Conservation (phyloP, 2,329 filamentous ascomycete genomes). For the Triangularia verruculosa region DNA sequence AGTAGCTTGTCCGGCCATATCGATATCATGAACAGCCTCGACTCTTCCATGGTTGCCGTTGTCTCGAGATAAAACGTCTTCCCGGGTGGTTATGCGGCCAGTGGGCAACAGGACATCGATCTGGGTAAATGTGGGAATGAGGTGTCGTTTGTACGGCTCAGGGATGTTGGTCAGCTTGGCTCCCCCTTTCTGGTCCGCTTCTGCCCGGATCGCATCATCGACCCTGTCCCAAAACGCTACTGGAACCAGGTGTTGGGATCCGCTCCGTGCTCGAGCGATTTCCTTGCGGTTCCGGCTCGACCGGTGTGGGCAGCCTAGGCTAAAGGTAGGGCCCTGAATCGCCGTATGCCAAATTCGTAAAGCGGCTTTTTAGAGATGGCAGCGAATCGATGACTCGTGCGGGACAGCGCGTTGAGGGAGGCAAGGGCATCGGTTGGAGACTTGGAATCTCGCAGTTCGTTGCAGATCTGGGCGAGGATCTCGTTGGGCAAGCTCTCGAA, state of each 20-base stretch:
- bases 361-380: constrained; percentile 18
- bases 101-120: constrained; percentile 8
- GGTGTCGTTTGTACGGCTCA: neutral
- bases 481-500: too few relatives aligned
- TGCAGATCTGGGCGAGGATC: too few relatives aligned
- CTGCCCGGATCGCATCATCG: too few relatives aligned
- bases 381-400: constrained; percentile 17
- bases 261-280: constrained; percentile 22
- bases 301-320: constrained; percentile 19
- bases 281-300: constrained; percentile 15
- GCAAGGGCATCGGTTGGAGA: neutral
- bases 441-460: too few relatives aligned
- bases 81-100: neutral
- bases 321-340: constrained; percentile 13
- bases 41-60: neutral
- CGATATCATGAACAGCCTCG: neutral
- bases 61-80: neutral
- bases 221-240: neutral
- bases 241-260: constrained; percentile 18
- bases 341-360: constrained; percentile 17
- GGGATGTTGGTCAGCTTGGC: neutral
- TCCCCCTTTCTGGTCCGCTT: too few relatives aligned
- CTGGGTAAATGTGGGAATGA: neutral
- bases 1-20: neutral
- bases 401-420: constrained; percentile 19